Evolutionary conservation across 352 stramenopile genomes (phyloP).

Genomic region (Phytophthora citricola): DNA sequence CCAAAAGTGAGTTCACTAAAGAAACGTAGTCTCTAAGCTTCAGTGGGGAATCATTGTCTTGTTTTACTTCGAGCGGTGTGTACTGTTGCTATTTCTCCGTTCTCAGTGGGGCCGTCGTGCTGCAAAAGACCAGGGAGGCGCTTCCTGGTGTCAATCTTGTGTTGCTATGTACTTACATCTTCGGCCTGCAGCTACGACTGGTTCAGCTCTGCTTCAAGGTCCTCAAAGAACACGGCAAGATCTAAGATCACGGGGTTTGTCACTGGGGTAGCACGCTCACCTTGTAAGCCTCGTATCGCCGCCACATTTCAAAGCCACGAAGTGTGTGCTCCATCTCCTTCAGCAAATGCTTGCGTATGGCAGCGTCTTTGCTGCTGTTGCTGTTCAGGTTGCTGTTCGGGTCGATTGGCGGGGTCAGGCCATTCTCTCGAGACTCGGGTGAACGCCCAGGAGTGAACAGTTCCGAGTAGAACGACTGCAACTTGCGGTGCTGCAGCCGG

Average conservation of each 20-base stretch:
- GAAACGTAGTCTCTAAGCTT: slow-evolving; percentile 46
- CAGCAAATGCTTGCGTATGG: slow-evolving; percentile 69
- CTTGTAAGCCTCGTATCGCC: slow-evolving; percentile 76
- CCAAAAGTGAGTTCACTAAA: slow-evolving; percentile 90
- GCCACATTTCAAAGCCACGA: slow-evolving; percentile 89
- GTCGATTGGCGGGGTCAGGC: slow-evolving; percentile 74
- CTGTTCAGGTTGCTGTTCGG: slow-evolving; percentile 46
- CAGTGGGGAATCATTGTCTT: slow-evolving; percentile 17
- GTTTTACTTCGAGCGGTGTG: slow-evolving; percentile 8
- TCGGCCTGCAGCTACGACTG: slow-evolving; percentile 32
- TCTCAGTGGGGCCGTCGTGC: slow-evolving; percentile 22
- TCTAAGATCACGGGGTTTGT: slow-evolving; percentile 79
- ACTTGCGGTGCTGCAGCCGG: slow-evolving; percentile 81
- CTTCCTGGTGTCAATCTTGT: slow-evolving; percentile 30
- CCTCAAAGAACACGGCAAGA: slow-evolving; percentile 72
- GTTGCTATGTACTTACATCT: slow-evolving; percentile 33
- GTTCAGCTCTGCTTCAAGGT: slow-evolving; percentile 68
- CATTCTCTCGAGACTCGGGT: slow-evolving; percentile 74
- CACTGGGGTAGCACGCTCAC: slow-evolving; percentile 76
- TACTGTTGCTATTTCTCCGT: slow-evolving; percentile 35
- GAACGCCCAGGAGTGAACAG: slow-evolving; percentile 80
- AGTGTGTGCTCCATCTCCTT: slow-evolving; percentile 89
- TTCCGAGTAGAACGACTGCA: slow-evolving; percentile 84
- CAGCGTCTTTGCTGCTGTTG: slow-evolving; percentile 69
- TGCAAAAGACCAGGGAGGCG: slow-evolving; percentile 29